Base-by-base conservation (phyloP, 2,329 filamentous ascomycete genomes). In the Xylaria multiplex region DNA sequence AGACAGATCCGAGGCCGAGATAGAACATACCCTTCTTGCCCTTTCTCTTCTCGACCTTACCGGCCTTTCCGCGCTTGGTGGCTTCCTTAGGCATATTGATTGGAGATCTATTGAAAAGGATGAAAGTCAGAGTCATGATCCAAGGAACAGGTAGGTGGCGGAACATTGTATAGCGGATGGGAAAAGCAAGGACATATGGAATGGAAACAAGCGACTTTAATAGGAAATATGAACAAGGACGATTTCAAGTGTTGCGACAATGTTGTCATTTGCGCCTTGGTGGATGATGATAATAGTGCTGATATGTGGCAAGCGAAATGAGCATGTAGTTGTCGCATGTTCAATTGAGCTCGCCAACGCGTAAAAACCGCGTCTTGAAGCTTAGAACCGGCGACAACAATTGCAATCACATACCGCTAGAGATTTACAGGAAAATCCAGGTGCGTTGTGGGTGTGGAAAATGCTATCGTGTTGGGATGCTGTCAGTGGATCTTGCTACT, bases 31-130 rank as follows among this genome's bases (percentile, higher is more conserved):
- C 85, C 85, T 88, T 88, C 85, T 88, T 88, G 77, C 72, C 74
- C 69, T 85, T 83, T 77, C 81, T 81, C 83, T 85, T 86, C 78
- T 83, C 81, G 65, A 81, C 82, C 84, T 86, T 86, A 67, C 78
- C 80, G 73, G 77, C 70, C 74, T 77, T 78, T 72, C 82, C 84
- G 71, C 83, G 82, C 82, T 87, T 88, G 69, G 82, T 78, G 57
- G 83, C 79, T 74, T 84, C 85, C 82, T 88, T 88, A 74, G 86
- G 85, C 86, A 88, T 88, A 70, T 75, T 86, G 81, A 75, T 27
- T 59, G 16, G 62, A 66, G 67, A 74, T 74, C 76, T 79, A 69
- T 70, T 58, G 53, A 24, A 35, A 58, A 66, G 30, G 3, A 27
- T 50, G 16, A 35, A 32, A 40, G 45, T 69, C 40, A 69, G 64